Conservation (phyloP, 768 basidiomycete species). For the Trametes gibbosa region DNA sequence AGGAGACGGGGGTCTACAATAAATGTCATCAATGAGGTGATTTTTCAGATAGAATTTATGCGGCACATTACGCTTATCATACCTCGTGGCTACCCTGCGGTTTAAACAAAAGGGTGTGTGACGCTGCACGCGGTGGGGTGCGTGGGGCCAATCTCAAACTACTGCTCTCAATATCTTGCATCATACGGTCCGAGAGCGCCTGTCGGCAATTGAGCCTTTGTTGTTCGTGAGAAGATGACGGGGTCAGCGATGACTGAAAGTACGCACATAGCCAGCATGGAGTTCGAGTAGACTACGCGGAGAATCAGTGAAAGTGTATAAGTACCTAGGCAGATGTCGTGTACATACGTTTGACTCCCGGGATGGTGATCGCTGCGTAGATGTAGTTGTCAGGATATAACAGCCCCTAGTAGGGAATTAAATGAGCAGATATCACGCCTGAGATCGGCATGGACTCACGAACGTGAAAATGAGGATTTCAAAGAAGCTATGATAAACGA, state of each 20-base stretch:
- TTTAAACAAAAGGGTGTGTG: too few species aligned
- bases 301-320: too few species aligned
- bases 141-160: neutral
- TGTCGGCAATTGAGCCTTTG: neutral
- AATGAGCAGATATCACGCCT: neutral
- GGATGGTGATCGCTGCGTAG: neutral
- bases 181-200: neutral
- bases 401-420: neutral
- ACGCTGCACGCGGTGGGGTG: too few species aligned
- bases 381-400: neutral
- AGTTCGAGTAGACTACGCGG: neutral
- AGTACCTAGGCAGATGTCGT: too few species aligned
- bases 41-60: too few species aligned
- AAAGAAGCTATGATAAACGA: neutral
- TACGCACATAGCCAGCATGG: neutral
- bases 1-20: too few species aligned
- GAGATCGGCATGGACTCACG: neutral
- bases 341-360: slow-evolving; percentile 1
- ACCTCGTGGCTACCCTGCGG: too few species aligned
- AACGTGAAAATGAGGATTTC: neutral
- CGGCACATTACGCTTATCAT: too few species aligned
- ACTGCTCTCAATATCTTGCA: neutral
- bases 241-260: neutral
- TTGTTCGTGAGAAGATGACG: neutral
- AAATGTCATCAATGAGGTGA: too few species aligned